phyloP scores from a whole-genome alignment of 345 rosid species.

The Brassica incana region DNA sequence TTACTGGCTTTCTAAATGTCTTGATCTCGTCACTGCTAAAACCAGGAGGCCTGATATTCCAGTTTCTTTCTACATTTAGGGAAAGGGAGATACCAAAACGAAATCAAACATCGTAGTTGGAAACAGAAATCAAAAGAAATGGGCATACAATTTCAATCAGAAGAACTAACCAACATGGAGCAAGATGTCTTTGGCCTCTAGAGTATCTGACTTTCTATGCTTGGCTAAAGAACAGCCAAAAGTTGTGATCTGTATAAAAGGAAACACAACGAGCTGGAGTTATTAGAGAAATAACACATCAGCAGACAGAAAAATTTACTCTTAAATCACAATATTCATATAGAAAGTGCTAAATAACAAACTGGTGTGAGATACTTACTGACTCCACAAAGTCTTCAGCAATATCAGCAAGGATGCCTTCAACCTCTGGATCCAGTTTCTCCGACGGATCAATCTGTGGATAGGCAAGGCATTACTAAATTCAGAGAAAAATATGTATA shows the following conservation, averaged over 20 bases:
- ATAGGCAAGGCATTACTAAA: constrained; percentile 13
- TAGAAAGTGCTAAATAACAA: not conserved
- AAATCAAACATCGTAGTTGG: constrained; percentile 8
- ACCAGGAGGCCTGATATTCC: constrained; percentile 94
- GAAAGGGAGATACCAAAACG: constrained; percentile 17
- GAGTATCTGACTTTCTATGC: constrained; percentile 85
- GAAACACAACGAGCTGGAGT: constrained; percentile 18
- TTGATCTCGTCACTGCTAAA: constrained; percentile 87
- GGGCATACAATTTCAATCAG: constrained; percentile 14
- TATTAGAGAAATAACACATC: constrained; percentile 12
- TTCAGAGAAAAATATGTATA: not conserved
- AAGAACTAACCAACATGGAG: constrained; percentile 84
- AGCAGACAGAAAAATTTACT: not conserved
- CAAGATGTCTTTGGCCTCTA: constrained; percentile 97
- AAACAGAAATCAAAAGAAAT: constrained; percentile 15
- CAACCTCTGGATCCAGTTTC: constrained; percentile 91
- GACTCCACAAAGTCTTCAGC: constrained; percentile 96
- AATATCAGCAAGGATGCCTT: constrained; percentile 86
- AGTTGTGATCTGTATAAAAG: constrained; percentile 64
- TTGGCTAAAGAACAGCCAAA: constrained; percentile 97
- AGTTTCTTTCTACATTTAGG: constrained; percentile 70
- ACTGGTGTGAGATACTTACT: constrained; percentile 53
- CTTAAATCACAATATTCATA: constrained; percentile 5
- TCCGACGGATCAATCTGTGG: constrained; percentile 85
- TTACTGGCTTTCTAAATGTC: constrained; percentile 80